Percentiles rank a stretch among this genome's conserved stretches.
Conservation (phyloP, 208 protist species). For the Acanthamoeba polyphaga region DNA sequence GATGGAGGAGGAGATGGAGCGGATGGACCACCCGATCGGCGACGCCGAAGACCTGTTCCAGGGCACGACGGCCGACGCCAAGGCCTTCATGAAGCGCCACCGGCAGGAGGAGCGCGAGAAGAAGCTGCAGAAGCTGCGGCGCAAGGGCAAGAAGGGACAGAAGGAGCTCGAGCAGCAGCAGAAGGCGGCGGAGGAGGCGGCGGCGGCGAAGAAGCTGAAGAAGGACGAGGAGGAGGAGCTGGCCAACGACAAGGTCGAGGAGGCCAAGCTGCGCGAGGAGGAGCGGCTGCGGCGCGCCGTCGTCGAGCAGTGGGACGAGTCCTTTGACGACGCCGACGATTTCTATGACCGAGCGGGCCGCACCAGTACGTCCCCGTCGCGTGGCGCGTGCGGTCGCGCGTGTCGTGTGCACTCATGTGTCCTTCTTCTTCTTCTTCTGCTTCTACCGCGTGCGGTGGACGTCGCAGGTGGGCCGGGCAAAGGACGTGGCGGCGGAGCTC, state of each 20-base stretch:
- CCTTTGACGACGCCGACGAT: conserved; percentile 36
- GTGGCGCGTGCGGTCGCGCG: no score
- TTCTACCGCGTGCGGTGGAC: no score
- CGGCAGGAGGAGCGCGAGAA: conserved; percentile 6
- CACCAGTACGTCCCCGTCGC: background rate
- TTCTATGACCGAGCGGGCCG: conserved; percentile 40
- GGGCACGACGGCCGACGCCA: conserved; percentile 56
- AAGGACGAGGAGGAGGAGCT: conserved; percentile 17
- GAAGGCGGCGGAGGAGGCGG: background rate
- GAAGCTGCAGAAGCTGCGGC: conserved; percentile 17
- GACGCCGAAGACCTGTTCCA: conserved; percentile 33
- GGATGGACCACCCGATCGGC: background rate
- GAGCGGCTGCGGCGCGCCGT: background rate
- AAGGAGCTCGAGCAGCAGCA: background rate
- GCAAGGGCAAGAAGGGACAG: background rate
- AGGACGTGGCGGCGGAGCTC: background rate
- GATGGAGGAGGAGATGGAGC: conserved; percentile 8
- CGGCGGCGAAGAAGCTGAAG: background rate
- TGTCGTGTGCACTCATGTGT: no score
- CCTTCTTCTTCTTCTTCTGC: background rate
- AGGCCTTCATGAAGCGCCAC: conserved; percentile 46
- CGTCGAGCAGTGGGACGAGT: conserved; percentile 1
- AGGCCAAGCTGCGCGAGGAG: background rate
- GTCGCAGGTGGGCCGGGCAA: background rate
- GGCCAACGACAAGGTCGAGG: background rate